Evolutionary conservation across 2,329 filamentous ascomycete genomes (phyloP), one percentile per base, ranked within the genome.

Genomic region (Penicillium sp.): DNA sequence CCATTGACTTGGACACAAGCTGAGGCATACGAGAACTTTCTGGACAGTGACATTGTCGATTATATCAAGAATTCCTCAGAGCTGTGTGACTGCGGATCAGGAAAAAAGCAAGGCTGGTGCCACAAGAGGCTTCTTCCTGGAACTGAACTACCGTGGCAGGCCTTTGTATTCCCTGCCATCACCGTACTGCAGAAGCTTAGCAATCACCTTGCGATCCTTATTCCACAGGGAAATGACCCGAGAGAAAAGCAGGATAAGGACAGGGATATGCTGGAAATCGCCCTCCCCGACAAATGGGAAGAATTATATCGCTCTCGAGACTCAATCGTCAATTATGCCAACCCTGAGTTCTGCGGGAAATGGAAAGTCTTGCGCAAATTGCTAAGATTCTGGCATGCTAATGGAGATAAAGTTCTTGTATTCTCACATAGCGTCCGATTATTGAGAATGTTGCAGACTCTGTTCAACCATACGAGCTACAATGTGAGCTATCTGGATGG

Each of bases 341-440:
- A 96, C 62, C 87, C 90, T 0, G 88, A 95, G 52, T 96, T 92
- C 60, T 99, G 94, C 66, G 94, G 94, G 3, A 99, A 99, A 72
- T 99, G 94, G 94, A 91, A 90, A 66, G 85, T 99, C 1, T 72
- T 99, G 28, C 89, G 86, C 69, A 92, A 90, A 63, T 77, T 99
- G 4, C 81, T 99, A 6, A 86, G 85, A 50, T 93, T 94, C 70
- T 99, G 94, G 94, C 84, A 96, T 67, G 79, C 82, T 13, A 91
- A 88, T 65, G 90, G 90, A 13, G 91, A 96, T 74, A 99, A 97
- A 71, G 94, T 96, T 0, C 81, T 99, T 0, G 87, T 99, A 2
- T 99, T 99, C 70, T 95, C 90, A 0, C 92, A 97, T 65, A 95
- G 88, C 54, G 91, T 97, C 4, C 84, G 89, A 2, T 77, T 99